phyloP scores from a whole-genome alignment of 768 basidiomycete species.

The Tephrocybe rancida region DNA sequence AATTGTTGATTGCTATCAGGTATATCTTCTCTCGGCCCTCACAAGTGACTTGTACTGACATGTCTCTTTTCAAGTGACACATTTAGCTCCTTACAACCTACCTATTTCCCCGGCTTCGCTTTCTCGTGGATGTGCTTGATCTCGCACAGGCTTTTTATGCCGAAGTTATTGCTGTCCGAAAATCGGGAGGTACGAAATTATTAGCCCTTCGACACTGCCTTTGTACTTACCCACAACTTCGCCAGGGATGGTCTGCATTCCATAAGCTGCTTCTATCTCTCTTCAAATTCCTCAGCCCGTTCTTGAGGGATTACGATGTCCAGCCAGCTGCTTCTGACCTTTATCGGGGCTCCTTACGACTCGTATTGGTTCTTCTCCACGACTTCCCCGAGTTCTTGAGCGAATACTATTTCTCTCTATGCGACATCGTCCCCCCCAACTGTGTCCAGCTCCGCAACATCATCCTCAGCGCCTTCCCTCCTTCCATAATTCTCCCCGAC shows the following conservation, averaged over 20 bases:
- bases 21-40: constrained; percentile 28
- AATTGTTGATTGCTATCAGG: constrained; percentile 87
- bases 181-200: constrained; percentile 72
- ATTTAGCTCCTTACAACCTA: constrained; percentile 93
- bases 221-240: constrained; percentile 7
- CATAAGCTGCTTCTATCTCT: constrained; percentile 92
- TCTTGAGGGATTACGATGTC: constrained; percentile 83
- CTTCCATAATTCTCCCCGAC: constrained; percentile 78
- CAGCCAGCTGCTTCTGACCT: constrained; percentile 81
- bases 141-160: constrained; percentile 97
- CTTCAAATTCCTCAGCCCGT: constrained; percentile 93
- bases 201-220: neutral
- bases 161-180: constrained; percentile 84
- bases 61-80: constrained; percentile 67
- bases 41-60: constrained; percentile 1
- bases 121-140: constrained; percentile 98
- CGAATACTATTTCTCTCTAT: constrained; percentile 95
- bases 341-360: constrained; percentile 86
- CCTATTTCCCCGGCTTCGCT: constrained; percentile 96
- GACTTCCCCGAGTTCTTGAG: constrained; percentile 99
- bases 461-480: constrained; percentile 94
- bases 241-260: constrained; percentile 91
- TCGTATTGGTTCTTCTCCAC: constrained; percentile 93
- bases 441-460: constrained; percentile 98
- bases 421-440: constrained; percentile 88